Percentiles rank a stretch among this genome's conserved stretches.
These are phyloP conservation scores for Xylaria hypoxylon DNA, from an alignment of 2,329 filamentous ascomycete genomes.

Conservation along the genomic window DNA sequence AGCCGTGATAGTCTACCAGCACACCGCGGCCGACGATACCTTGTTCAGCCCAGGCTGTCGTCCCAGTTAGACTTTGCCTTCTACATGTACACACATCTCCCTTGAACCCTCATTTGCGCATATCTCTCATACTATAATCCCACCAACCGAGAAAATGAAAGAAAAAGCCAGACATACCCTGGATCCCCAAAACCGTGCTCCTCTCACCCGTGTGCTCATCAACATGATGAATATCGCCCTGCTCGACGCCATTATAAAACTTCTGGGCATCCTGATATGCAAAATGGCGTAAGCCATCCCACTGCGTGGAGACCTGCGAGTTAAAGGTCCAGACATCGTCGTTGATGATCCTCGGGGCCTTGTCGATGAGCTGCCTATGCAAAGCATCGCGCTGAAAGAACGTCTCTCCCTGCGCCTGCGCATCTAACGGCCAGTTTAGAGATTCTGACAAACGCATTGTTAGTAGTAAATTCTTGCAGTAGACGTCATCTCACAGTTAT, in stretches of 20 bases:
- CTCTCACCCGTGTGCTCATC: conserved; percentile 27
- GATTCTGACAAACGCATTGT: conserved; percentile 53
- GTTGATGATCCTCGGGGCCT: conserved; percentile 65
- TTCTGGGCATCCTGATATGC: conserved; percentile 58
- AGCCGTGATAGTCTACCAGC: conserved; percentile 64
- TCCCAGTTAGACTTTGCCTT: conserved; percentile 1
- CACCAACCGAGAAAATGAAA: background rate
- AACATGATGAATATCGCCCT: conserved; percentile 34
- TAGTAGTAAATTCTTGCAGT: background rate
- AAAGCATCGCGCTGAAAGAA: conserved; percentile 69
- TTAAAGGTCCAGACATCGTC: conserved; percentile 71
- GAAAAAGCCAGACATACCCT: conserved; percentile 26
- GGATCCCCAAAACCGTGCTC: conserved; percentile 35
- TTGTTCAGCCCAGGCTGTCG: conserved; percentile 60
- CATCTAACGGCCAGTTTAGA: conserved; percentile 71
- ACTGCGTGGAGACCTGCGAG: conserved; percentile 68
- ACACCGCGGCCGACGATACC: conserved; percentile 69
- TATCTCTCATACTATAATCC: no score
- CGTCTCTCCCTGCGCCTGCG: conserved; percentile 59
- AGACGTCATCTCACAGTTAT: no score
- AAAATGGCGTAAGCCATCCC: conserved; percentile 67
- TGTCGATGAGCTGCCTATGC: conserved; percentile 64
- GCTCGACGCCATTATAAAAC: conserved; percentile 34
- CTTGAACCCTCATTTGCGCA: background rate
- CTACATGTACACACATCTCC: background rate